Evolutionary conservation across 768 basidiomycete species (phyloP), one percentile per base, ranked within the genome.

Genomic region (Leccinum disarticulatum): DNA sequence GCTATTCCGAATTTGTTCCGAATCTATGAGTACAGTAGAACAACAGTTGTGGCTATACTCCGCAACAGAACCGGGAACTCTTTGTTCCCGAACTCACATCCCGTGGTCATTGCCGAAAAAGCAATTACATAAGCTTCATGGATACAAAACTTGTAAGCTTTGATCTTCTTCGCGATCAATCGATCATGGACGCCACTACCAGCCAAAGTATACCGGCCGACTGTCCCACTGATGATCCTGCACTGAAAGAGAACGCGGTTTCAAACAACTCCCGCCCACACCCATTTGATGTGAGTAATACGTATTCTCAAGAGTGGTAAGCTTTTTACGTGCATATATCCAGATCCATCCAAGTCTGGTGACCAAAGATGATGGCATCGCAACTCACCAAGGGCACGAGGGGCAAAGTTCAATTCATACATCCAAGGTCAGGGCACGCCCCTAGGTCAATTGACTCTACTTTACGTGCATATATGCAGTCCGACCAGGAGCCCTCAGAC

Each of bases 391-490:
- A 8, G 38, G 9, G 10, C 22, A 57, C 4, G 51, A 35, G 35
- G 57, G 9, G 47, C 58, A 52, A 33, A 7, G 2, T 48, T 3
- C 35, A 36, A 47, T 48, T 13, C 51, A 11, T 47, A n/a, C 50
- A n/a, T 33, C 33, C 30, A 48, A 59, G 59, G 67, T 71, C 3
- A 19, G 43, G 13, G 22, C 46, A 11, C 51, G 38, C 27, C 28
- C 31, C 11, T 17, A 4, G 15, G 25, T 7, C 13, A 3, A 30
- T 30, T 30, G 30, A 30, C 30, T 9, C 8, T 30, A 30, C 30
- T 13, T 43, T n/a, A 59, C 30, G 10, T 15, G 61, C 64, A 55
- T 66, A 50, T 64, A 71, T 63, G 30, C 64, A 60, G 60, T 33
- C 41, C 13, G 31, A 51, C 19, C 43, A 58, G 19, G 53, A 57